Percentiles rank a stretch among this genome's conserved stretches.
These are phyloP conservation scores for Nakazawaea holstii DNA, from an alignment of 805 yeast species.

Conservation along the genomic window DNA sequence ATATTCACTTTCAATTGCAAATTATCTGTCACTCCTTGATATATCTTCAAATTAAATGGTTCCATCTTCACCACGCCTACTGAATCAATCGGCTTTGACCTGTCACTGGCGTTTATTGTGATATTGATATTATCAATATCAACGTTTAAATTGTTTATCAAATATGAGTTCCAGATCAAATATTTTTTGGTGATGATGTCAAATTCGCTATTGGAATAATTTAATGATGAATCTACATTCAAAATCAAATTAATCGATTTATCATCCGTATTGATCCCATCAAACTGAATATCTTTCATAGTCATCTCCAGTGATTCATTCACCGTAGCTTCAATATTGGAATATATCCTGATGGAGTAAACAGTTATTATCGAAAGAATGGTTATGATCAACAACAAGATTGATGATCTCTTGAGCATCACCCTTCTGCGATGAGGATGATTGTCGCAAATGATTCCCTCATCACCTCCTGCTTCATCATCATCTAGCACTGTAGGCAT, in stretches of 20 bases:
- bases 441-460: slow-evolving; percentile 1
- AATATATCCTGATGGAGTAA: not conserved
- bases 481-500: slow-evolving; percentile 2
- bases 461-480: not conserved
- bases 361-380: not conserved
- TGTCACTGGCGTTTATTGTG: not conserved
- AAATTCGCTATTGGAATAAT: not conserved
- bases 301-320: slow-evolving; percentile 1
- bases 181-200: slow-evolving; percentile 1
- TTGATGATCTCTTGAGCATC: not conserved
- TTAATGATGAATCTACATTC: slow-evolving; percentile 1
- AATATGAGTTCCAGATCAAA: slow-evolving; percentile 5
- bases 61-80: slow-evolving; percentile 2
- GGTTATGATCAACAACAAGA: not conserved
- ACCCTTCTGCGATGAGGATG: slow-evolving; percentile 2
- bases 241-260: slow-evolving; percentile 3
- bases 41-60: slow-evolving; percentile 5
- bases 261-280: not conserved
- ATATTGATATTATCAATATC: slow-evolving; percentile 7
- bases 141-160: slow-evolving; percentile 3
- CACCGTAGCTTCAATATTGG: slow-evolving; percentile 2
- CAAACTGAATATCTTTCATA: not conserved
- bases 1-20: slow-evolving; percentile 2
- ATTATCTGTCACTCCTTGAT: slow-evolving; percentile 1
- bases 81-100: not conserved